Evolutionary conservation across 2,329 filamentous ascomycete species (phyloP).

Genomic region (Fusarium circinatum): DNA sequence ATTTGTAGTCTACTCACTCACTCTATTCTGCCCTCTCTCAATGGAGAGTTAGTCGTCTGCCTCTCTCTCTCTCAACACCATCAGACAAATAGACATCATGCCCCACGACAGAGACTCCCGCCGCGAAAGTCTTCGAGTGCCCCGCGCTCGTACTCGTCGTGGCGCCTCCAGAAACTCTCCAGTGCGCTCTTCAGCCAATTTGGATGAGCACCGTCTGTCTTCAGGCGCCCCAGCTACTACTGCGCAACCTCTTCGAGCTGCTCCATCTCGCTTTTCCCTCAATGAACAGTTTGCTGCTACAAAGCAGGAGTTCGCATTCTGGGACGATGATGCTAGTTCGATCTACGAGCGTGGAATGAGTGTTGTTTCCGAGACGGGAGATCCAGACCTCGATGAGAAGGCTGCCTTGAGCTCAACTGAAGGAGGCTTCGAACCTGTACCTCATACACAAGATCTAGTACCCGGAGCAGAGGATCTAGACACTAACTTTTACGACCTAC

Average conservation of each 20-base stretch:
- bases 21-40: not conserved
- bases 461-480: slow-evolving; percentile 20
- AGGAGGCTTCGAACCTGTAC: not conserved
- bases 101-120: slow-evolving; percentile 36
- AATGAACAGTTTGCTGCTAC: slow-evolving; percentile 61
- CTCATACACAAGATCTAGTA: not conserved
- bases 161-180: slow-evolving; percentile 38
- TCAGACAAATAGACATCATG: slow-evolving; percentile 36
- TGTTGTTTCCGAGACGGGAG: slow-evolving; percentile 36
- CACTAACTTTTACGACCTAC: slow-evolving; percentile 56
- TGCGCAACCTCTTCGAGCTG: slow-evolving; percentile 47
- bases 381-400: slow-evolving; percentile 27
- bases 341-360: slow-evolving; percentile 50
- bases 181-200: slow-evolving; percentile 38
- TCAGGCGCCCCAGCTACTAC: slow-evolving; percentile 17
- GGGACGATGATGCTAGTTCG: slow-evolving; percentile 59
- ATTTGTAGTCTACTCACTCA: not conserved
- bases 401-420: slow-evolving; percentile 23
- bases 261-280: slow-evolving; percentile 58
- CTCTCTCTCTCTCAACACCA: not conserved
- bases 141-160: slow-evolving; percentile 36
- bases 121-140: slow-evolving; percentile 45
- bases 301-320: slow-evolving; percentile 58
- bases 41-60: slow-evolving; percentile 16
- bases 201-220: slow-evolving; percentile 37